Conservation (phyloP, 352 stramenopile genomes). For the Pythium aphanidermatum region DNA sequence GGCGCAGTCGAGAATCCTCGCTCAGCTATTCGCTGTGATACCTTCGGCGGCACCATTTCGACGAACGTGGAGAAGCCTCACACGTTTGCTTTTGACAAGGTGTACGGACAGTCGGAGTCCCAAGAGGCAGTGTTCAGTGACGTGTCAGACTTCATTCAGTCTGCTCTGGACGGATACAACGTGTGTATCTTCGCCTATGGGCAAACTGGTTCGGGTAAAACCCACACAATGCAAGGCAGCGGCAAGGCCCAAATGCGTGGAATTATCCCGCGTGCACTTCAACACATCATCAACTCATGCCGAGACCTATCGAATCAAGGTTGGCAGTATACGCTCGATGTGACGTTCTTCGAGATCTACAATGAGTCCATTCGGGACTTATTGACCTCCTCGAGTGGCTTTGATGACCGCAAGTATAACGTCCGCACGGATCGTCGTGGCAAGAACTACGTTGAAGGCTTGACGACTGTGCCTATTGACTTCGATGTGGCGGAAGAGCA, state of each 20-base stretch:
- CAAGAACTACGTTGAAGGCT: conserved; percentile 83
- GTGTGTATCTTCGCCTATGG: conserved; percentile 99
- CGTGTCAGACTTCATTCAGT: conserved; percentile 86
- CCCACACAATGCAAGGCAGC: conserved; percentile 98
- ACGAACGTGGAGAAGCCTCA: conserved; percentile 67
- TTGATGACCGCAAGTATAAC: conserved; percentile 58
- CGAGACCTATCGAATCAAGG: conserved; percentile 66
- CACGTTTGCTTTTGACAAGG: conserved; percentile 97
- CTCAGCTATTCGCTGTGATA: conserved; percentile 55
- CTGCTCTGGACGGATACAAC: conserved; percentile 97
- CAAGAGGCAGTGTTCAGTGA: conserved; percentile 96
- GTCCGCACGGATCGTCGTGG: conserved; percentile 78
- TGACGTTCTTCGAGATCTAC: conserved; percentile 99
- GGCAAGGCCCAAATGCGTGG: conserved; percentile 94
- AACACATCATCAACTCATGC: conserved; percentile 84
- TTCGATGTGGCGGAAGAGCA: conserved; percentile 81
- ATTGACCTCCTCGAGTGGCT: conserved; percentile 35
- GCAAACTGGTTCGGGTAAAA: conserved; percentile 97
- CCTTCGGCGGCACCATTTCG: conserved; percentile 64
- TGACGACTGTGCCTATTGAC: conserved; percentile 78
- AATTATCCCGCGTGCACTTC: conserved; percentile 97
- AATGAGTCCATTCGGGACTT: conserved; percentile 99
- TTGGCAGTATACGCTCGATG: conserved; percentile 96
- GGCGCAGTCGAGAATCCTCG: conserved; percentile 33
- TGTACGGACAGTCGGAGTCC: conserved; percentile 93